Percentiles rank a stretch among this genome's conserved stretches.
These are phyloP conservation scores for Colletotrichum higginsianum DNA, from an alignment of 2,329 filamentous ascomycete genomes.

Conservation along the genomic window DNA sequence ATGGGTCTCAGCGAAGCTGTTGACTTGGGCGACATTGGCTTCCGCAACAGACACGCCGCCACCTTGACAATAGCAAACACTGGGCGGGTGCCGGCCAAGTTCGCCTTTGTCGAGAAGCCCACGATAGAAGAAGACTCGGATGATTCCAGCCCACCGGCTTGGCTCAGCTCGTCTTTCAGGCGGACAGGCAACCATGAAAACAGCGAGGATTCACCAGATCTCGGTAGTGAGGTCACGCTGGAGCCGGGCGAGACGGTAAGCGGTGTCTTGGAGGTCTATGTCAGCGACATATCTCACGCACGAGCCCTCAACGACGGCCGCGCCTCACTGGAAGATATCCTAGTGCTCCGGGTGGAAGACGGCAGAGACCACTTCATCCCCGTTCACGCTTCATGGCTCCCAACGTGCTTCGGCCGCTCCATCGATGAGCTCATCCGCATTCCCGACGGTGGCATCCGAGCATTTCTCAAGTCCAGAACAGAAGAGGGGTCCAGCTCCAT, in stretches of 20 bases:
- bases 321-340: constrained; percentile 82
- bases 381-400: constrained; percentile 82
- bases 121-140: constrained; percentile 60
- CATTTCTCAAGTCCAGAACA: constrained; percentile 55
- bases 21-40: constrained; percentile 83
- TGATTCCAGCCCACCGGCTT: constrained; percentile 64
- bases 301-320: constrained; percentile 80
- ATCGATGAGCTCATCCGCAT: constrained; percentile 91
- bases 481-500: constrained; percentile 63
- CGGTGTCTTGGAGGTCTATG: constrained; percentile 76
- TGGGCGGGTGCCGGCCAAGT: constrained; percentile 82
- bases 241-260: constrained; percentile 88
- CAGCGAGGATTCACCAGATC: constrained; percentile 45
- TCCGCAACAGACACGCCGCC: constrained; percentile 75
- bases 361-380: constrained; percentile 95
- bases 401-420: constrained; percentile 86
- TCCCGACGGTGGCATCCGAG: constrained; percentile 83
- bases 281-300: constrained; percentile 76
- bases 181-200: constrained; percentile 59
- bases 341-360: constrained; percentile 86
- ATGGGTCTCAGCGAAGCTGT: constrained; percentile 70
- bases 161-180: constrained; percentile 80
- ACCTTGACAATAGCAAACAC: constrained; percentile 93
- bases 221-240: constrained; percentile 73
- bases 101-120: constrained; percentile 84